phyloP scores from a whole-genome alignment of 345 rosid genomes.

The Euclidium syriacum region DNA sequence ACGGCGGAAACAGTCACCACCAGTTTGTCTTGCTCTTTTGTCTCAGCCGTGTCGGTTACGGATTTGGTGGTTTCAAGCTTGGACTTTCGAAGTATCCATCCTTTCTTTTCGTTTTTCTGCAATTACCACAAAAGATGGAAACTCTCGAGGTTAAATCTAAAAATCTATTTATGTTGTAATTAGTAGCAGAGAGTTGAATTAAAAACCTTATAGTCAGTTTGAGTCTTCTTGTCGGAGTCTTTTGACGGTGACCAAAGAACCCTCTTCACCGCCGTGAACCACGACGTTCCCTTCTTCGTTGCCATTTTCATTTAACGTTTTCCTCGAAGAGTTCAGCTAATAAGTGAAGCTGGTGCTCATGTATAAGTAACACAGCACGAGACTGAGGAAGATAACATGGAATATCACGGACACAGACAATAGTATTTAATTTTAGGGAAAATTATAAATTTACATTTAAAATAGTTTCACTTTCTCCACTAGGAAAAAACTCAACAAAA shows the following conservation, averaged over 20 bases:
- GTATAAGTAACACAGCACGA: constrained; percentile 23
- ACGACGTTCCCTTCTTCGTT: constrained; percentile 60
- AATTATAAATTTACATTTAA: neutral
- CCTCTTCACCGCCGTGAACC: constrained; percentile 76
- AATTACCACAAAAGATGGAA: neutral
- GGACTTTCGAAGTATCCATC: constrained; percentile 65
- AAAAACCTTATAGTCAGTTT: constrained; percentile 55
- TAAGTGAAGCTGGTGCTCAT: constrained; percentile 23
- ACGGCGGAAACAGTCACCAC: constrained; percentile 63
- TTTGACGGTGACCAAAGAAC: constrained; percentile 80
- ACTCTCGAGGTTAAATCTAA: neutral
- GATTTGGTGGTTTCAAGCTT: constrained; percentile 25
- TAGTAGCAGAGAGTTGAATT: neutral
- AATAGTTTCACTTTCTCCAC: neutral
- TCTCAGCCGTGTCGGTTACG: constrained; percentile 40
- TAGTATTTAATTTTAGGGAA: no score
- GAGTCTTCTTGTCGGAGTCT: constrained; percentile 48
- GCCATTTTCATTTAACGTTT: constrained; percentile 43
- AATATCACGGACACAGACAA: neutral
- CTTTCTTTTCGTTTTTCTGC: constrained; percentile 73
- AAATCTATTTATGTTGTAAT: neutral
- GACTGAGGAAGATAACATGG: constrained; percentile 11
- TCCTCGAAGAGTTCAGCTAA: neutral
- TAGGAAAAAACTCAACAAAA: neutral
- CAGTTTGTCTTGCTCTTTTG: constrained; percentile 54